Conservation (phyloP, 1,284 basidiomycete genomes). For the Ustilago bromivora region DNA sequence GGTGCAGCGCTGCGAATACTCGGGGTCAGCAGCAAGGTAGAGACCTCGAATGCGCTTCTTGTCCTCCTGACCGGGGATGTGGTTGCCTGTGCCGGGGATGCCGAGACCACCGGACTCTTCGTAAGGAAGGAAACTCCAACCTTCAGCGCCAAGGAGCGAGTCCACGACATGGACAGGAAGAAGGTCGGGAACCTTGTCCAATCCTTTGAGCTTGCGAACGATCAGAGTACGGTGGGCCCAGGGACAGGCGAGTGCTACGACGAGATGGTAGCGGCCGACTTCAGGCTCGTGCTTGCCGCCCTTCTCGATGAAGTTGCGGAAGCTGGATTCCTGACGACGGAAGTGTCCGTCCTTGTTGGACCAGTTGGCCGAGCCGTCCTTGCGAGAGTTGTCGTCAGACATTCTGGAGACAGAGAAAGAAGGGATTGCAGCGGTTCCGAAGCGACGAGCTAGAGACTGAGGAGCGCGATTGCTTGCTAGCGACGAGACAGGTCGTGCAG, state of each 20-base stretch:
- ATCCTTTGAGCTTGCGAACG: conserved; percentile 87
- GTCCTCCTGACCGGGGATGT: conserved; percentile 63
- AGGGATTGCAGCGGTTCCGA: not conserved
- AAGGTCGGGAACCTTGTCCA: conserved; percentile 84
- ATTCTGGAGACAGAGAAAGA: conserved; percentile 12
- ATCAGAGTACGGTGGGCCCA: conserved; percentile 96
- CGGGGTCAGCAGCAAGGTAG: conserved; percentile 81
- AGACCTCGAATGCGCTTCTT: conserved; percentile 84
- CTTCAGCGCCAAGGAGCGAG: conserved; percentile 82
- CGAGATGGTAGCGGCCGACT: conserved; percentile 74
- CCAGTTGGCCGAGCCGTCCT: conserved; percentile 57
- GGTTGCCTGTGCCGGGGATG: conserved; percentile 57
- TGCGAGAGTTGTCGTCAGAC: conserved; percentile 38
- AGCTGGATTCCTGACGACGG: conserved; percentile 80
- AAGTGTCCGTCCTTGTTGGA: conserved; percentile 81
- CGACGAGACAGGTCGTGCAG: not conserved
- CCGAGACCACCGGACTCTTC: conserved; percentile 48
- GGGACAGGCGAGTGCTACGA: conserved; percentile 72
- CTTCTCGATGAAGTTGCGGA: conserved; percentile 79
- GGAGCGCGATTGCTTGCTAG: not conserved
- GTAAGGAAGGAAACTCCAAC: conserved; percentile 84
- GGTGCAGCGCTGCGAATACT: conserved; percentile 65
- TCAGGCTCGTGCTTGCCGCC: conserved; percentile 84
- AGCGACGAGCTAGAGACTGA: not conserved
- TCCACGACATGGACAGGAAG: conserved; percentile 74